These are phyloP conservation scores for Zygoascus ofunaensis DNA, from an alignment of 805 yeast species.

Conservation along the genomic window DNA sequence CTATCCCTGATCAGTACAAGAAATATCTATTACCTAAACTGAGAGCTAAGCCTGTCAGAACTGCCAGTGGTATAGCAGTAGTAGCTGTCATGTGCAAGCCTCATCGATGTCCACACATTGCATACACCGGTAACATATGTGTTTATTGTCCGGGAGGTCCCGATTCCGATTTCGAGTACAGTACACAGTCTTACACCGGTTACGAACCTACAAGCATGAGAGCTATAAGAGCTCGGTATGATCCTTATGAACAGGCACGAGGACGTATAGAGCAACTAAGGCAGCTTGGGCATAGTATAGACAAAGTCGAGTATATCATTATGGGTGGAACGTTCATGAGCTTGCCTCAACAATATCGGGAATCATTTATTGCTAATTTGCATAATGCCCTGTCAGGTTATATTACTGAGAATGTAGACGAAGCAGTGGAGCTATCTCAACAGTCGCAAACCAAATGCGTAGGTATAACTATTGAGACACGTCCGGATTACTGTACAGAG, in stretches of 20 bases:
- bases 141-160: slow-evolving; percentile 99
- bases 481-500: slow-evolving; percentile 97
- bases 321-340: slow-evolving; percentile 99
- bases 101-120: slow-evolving; percentile 97
- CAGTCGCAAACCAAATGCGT: slow-evolving; percentile 95
- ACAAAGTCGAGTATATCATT: slow-evolving; percentile 92
- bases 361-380: slow-evolving; percentile 74
- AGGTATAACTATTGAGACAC: slow-evolving; percentile 95
- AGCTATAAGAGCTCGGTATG: slow-evolving; percentile 97
- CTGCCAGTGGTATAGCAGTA: slow-evolving; percentile 98
- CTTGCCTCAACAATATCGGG: slow-evolving; percentile 80
- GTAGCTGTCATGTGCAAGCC: slow-evolving; percentile 99
- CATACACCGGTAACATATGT: slow-evolving; percentile 96
- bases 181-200: slow-evolving; percentile 97
- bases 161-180: slow-evolving; percentile 94
- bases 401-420: slow-evolving; percentile 78
- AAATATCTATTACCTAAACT: slow-evolving; percentile 84
- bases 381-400: slow-evolving; percentile 95
- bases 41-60: slow-evolving; percentile 97
- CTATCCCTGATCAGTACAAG: slow-evolving; percentile 93
- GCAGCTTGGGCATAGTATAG: slow-evolving; percentile 92
- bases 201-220: slow-evolving; percentile 99
- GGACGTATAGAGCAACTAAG: slow-evolving; percentile 94
- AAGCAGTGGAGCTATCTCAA: slow-evolving; percentile 83
- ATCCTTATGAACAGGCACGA: slow-evolving; percentile 96